Percentiles rank a stretch among this genome's conserved stretches.
Conservation (phyloP, 805 yeast genomes). For the Candida taoyuanica region DNA sequence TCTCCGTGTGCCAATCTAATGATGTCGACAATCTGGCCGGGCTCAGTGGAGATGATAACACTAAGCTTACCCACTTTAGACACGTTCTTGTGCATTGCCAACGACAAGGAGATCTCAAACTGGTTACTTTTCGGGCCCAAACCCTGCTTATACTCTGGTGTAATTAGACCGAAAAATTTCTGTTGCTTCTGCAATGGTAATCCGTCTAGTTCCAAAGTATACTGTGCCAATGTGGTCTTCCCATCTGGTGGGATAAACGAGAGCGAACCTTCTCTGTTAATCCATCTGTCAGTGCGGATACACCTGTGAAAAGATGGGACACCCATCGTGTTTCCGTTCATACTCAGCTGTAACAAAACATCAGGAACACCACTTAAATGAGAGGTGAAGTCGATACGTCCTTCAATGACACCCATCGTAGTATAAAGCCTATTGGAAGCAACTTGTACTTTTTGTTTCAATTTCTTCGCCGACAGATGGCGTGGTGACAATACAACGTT, state of each 20-base stretch:
- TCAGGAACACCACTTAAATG: constrained; percentile 77
- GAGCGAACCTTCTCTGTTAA: constrained; percentile 39
- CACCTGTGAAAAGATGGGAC: constrained; percentile 69
- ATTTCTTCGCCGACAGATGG: constrained; percentile 22
- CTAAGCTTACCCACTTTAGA: constrained; percentile 43
- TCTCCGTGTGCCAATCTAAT: constrained; percentile 75
- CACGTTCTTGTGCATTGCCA: constrained; percentile 38
- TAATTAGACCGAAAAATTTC: constrained; percentile 26
- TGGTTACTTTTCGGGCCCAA: constrained; percentile 36
- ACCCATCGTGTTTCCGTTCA: constrained; percentile 44
- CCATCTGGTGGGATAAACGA: constrained; percentile 91
- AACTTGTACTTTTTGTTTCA: constrained; percentile 5
- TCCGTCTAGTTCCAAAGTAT: constrained; percentile 49
- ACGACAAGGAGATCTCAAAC: constrained; percentile 32
- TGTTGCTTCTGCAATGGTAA: constrained; percentile 15
- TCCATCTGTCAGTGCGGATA: constrained; percentile 53
- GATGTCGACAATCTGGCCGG: constrained; percentile 42
- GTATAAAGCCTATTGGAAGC: constrained; percentile 31
- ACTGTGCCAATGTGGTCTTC: constrained; percentile 53
- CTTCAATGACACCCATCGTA: constrained; percentile 52
- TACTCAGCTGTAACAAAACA: constrained; percentile 51
- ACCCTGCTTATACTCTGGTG: constrained; percentile 27
- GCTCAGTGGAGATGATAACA: constrained; percentile 33
- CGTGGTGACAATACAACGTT: constrained; percentile 43
- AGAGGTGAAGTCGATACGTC: constrained; percentile 58